Conservation (phyloP, 345 rosid genomes). For the Euphorbia pulcherrima region DNA sequence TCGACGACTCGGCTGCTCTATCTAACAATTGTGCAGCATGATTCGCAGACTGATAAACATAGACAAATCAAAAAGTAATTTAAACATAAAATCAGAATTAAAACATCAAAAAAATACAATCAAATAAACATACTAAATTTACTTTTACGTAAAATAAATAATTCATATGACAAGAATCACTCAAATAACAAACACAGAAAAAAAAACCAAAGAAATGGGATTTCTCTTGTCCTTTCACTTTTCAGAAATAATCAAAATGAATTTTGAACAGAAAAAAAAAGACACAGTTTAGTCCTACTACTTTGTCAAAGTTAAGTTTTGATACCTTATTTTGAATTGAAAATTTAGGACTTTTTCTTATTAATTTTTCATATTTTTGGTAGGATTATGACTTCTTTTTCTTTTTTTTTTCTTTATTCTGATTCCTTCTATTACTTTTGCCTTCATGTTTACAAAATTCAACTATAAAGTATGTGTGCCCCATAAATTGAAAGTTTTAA, state of each 20-base stretch:
- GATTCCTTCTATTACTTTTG: slow-evolving; percentile 3
- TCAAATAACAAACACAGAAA: too few species aligned
- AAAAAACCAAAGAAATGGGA: not conserved
- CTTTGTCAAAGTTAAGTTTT: slow-evolving; percentile 8
- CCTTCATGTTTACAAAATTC: not conserved
- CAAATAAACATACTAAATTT: too few species aligned
- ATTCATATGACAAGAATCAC: too few species aligned
- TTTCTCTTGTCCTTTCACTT: slow-evolving; percentile 7
- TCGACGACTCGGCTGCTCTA: too few species aligned
- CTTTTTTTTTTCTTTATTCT: slow-evolving; percentile 13
- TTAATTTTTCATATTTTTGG: not conserved
- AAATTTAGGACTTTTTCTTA: not conserved
- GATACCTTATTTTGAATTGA: slow-evolving; percentile 6
- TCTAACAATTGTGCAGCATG: too few species aligned
- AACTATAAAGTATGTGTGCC: not conserved
- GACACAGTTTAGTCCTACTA: not conserved
- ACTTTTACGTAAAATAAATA: too few species aligned
- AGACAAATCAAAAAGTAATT: too few species aligned
- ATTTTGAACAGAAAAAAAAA: not conserved
- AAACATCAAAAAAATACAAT: too few species aligned
- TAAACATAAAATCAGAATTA: too few species aligned
- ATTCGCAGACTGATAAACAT: too few species aligned
- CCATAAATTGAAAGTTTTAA: too few species aligned
- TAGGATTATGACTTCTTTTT: not conserved
- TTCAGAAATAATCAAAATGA: not conserved